phyloP scores from a whole-genome alignment of 108 stramenopile genomes.

The Skeletonema costatum region DNA sequence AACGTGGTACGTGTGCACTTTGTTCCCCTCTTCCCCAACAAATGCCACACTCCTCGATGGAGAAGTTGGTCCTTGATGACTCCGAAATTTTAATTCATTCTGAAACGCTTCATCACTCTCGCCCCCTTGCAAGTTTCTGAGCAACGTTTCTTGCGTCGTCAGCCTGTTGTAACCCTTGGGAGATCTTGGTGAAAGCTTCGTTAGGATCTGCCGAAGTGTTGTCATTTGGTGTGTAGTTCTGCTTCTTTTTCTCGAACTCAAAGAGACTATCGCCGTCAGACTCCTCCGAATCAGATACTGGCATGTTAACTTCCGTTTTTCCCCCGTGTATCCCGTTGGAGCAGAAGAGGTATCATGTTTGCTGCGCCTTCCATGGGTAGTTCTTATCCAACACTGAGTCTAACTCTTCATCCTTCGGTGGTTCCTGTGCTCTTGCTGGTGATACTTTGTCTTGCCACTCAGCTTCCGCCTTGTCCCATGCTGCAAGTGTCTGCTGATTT shows the following conservation, averaged over 20 bases:
- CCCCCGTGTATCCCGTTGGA: not conserved
- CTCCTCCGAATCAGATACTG: not conserved
- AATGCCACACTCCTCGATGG: constrained; percentile 18
- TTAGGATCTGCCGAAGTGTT: constrained; percentile 11
- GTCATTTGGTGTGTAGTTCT: not conserved
- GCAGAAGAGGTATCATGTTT: not conserved
- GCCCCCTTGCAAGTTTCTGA: not conserved
- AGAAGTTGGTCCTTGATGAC: not conserved
- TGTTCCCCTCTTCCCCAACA: constrained; percentile 27
- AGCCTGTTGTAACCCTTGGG: constrained; percentile 30
- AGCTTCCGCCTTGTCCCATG: constrained; percentile 30
- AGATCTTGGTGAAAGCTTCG: constrained; percentile 38
- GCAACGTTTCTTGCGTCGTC: constrained; percentile 19
- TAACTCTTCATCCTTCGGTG: not conserved
- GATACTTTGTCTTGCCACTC: constrained; percentile 6
- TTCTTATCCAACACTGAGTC: constrained; percentile 1
- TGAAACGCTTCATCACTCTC: constrained; percentile 7
- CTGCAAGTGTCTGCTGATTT: constrained; percentile 4
- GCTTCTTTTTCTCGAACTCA: constrained; percentile 6
- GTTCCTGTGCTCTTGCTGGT: not conserved
- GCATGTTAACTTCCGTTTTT: not conserved
- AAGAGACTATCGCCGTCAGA: constrained; percentile 43
- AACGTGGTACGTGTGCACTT: constrained; percentile 36
- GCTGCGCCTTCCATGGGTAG: constrained; percentile 14
- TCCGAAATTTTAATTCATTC: not conserved